Base-by-base conservation (phyloP, 2,329 filamentous ascomycete species). In the Plectosphaerella sp. region DNA sequence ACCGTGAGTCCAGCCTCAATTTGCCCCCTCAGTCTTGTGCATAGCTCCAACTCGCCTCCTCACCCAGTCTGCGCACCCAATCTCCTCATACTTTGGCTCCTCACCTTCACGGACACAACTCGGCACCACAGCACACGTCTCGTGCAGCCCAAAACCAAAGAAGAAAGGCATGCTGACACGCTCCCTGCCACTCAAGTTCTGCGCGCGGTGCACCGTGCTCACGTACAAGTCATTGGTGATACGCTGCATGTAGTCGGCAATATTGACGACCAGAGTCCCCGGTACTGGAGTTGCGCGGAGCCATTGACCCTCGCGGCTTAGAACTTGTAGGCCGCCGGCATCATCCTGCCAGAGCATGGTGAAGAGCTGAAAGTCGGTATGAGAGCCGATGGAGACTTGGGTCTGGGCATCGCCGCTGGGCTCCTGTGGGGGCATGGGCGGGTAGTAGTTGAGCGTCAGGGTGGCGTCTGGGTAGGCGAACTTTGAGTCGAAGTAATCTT, bases 401-500 rank as follows among this genome's bases (percentile, higher is more conserved):
- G 51, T 39, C 7, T 49, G 47, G 5, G 35, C 37, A 24, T 56
- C 47, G 18, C 24, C 22, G n/a, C 24, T 3, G 14, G 24, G 12
- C 15, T 28, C 25, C 2, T 20, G 18, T 3, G 43, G 22, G 12
- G 50, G 15, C 16, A 62, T 61, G 3, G 68, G 61, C 1, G 66
- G 68, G 54, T 72, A 72, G 54, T 71, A 72, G 54, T 75, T 75
- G 45, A 76, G 61, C 3, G 67, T 71, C 16, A 70, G 60, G 5
- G 70, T 64, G 8, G 69, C 70, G 35, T 72, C 80, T 0, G 82
- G 82, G 56, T 78, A 74, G 0, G 71, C 75, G 16, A 76, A 74
- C 50, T 80, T 75, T 3, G 66, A 65, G 54, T 84, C 80, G 59
- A 84, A 84, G 51, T 78, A 77, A 35, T 72, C 60, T 58, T 85